A percentile compares a stretch with the other conserved stretches of the same genome.
These are phyloP conservation scores for Dispira simplex DNA, from an alignment of 192 early-diverging fungal species.

Conservation along the genomic window DNA sequence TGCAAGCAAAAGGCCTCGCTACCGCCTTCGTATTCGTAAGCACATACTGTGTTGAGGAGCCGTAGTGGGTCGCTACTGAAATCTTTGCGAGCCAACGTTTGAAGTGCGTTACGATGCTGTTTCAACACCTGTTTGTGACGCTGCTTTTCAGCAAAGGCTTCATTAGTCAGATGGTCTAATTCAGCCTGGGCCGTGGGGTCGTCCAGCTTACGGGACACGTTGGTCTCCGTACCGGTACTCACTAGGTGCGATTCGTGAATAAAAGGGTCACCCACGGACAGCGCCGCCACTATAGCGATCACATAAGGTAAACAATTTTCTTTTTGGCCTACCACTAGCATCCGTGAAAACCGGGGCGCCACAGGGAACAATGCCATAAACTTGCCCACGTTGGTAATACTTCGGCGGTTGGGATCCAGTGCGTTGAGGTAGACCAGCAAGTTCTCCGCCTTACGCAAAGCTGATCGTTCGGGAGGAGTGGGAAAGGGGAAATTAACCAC, in stretches of 20 bases:
- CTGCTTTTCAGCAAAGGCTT: conserved; percentile 41
- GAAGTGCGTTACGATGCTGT: conserved; percentile 58
- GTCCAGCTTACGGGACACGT: conserved; percentile 14
- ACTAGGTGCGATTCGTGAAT: conserved; percentile 47
- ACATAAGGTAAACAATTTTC: conserved; percentile 70
- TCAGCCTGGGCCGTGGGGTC: conserved; percentile 30
- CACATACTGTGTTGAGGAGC: conserved; percentile 76
- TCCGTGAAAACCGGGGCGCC: conserved; percentile 63
- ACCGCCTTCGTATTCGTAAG: conserved; percentile 58
- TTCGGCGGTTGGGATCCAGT: conserved; percentile 40
- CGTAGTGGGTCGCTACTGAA: conserved; percentile 78
- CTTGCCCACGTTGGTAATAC: conserved; percentile 69
- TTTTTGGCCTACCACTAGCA: conserved; percentile 81
- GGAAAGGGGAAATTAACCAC: conserved; percentile 97
- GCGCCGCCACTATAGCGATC: conserved; percentile 78
- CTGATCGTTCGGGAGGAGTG: conserved; percentile 66
- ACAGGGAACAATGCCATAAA: conserved; percentile 87
- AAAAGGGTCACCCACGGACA: conserved; percentile 92
- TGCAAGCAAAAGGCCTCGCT: conserved; percentile 53
- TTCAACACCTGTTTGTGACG: conserved; percentile 33
- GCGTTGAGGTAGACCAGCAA: conserved; percentile 64
- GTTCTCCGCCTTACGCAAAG: conserved; percentile 67
- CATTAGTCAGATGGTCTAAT: conserved; percentile 35
- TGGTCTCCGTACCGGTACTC: conserved; percentile 35
- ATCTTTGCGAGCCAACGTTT: conserved; percentile 31